Conservation (phyloP, 306 rosid species). For the Cicer cuneatum region DNA sequence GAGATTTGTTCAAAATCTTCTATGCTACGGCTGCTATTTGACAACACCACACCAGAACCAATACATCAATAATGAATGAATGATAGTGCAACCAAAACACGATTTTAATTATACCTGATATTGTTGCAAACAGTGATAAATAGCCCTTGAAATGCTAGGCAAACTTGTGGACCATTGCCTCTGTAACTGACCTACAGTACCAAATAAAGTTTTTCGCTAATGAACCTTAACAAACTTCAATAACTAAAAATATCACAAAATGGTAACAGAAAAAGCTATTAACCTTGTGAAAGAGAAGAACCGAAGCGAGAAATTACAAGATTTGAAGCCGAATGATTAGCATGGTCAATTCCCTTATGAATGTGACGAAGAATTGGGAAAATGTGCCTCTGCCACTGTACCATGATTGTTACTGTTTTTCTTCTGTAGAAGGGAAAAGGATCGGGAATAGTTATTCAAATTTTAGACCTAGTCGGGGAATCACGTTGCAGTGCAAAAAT, state of each 20-base stretch:
- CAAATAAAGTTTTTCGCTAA: constrained; percentile 24
- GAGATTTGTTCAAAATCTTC: not conserved
- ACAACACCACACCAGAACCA: not conserved
- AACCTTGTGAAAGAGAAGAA: constrained; percentile 58
- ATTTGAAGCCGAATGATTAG: constrained; percentile 49
- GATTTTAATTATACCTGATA: constrained; percentile 62
- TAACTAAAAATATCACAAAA: constrained; percentile 16
- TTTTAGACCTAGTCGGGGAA: not conserved
- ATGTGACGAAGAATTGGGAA: constrained; percentile 60
- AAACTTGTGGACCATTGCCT: constrained; percentile 53
- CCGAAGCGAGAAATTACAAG: constrained; percentile 53
- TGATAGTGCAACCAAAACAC: not conserved
- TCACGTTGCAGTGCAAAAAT: no score
- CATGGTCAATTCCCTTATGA: constrained; percentile 54
- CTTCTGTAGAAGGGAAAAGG: constrained; percentile 13
- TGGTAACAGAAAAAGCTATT: not conserved
- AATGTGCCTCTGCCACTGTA: constrained; percentile 78
- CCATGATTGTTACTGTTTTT: constrained; percentile 56
- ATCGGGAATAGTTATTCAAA: constrained; percentile 2
- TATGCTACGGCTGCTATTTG: not conserved
- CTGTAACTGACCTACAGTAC: constrained; percentile 59
- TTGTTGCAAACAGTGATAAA: constrained; percentile 58
- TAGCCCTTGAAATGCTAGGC: constrained; percentile 63
- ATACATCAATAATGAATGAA: not conserved
- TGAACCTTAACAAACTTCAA: constrained; percentile 18